phyloP scores from a whole-genome alignment of 805 yeast genomes.

The Barnettozyma wickerhamii region DNA sequence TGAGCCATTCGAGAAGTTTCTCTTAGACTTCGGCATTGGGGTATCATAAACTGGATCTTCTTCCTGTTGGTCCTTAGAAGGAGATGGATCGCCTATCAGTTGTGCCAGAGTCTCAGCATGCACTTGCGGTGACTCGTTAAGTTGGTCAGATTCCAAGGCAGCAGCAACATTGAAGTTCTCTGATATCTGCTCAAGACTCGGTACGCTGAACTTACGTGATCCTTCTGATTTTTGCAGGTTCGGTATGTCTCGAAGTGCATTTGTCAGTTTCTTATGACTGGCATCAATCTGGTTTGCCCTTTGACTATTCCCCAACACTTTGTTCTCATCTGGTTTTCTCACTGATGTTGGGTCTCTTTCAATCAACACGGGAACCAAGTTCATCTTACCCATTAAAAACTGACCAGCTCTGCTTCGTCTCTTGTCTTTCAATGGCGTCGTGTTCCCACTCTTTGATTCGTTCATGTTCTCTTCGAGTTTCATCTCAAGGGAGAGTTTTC shows the following conservation, averaged over 20 bases:
- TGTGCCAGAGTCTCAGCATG: slow-evolving; percentile 10
- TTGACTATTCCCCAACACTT: slow-evolving; percentile 12
- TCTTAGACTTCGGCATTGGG: slow-evolving; percentile 14
- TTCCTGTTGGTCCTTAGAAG: not conserved
- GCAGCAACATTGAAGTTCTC: too few species aligned
- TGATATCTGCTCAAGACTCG: too few species aligned
- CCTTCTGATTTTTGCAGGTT: slow-evolving; percentile 13
- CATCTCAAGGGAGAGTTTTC: slow-evolving; percentile 20
- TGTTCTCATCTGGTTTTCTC: slow-evolving; percentile 17
- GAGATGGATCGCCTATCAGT: slow-evolving; percentile 7
- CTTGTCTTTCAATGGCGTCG: slow-evolving; percentile 17
- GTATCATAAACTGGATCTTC: slow-evolving; percentile 12
- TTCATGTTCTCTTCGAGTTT: slow-evolving; percentile 3
- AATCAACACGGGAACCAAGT: slow-evolving; percentile 34
- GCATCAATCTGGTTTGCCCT: slow-evolving; percentile 13
- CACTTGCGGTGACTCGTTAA: slow-evolving; percentile 3
- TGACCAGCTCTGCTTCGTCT: slow-evolving; percentile 33
- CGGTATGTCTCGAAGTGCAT: slow-evolving; percentile 13
- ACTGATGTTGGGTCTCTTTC: slow-evolving; percentile 30
- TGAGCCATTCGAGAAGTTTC: slow-evolving; percentile 10
- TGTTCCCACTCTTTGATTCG: slow-evolving; percentile 7
- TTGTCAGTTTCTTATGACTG: slow-evolving; percentile 5
- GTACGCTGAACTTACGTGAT: not conserved
- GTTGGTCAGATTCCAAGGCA: not conserved
- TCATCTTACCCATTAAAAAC: slow-evolving; percentile 36